Evolutionary conservation across 345 rosid genomes (phyloP), one percentile per base, ranked within the genome.

Genomic region (Zanthoxylum bungeanum): DNA sequence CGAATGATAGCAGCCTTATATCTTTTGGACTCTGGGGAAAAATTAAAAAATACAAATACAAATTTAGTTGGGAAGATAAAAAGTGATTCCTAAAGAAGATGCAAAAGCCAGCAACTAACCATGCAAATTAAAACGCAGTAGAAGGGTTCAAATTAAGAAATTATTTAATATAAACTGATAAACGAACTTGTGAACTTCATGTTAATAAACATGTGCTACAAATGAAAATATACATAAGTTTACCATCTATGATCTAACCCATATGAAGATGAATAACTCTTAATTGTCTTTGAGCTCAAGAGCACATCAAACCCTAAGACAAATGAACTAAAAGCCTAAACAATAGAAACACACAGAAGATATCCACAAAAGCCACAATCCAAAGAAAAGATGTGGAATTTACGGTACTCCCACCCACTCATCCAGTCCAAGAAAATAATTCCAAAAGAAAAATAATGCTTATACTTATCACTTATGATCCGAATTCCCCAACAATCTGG

Each of bases 1-100:
- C 95, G 90, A 67, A 94, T 82, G 74, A 94, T 82, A 74, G 88
- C 97, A 77, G 97, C 97, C 76, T 94, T 94, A 77, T 76, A 89
- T 80, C 70, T 89, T 78, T 88, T 88, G 39, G 88, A 86, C 73
- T 90, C 98, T 92, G 42, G 46, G 25, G 37, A 55, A 64, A 58
- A 73, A 27, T n/a, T n/a, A n/a, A n/a, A n/a, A n/a, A n/a, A n/a
- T n/a, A n/a, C n/a, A n/a, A n/a, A n/a, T n/a, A n/a, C n/a, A n/a
- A n/a, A n/a, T n/a, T n/a, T n/a, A n/a, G n/a, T 37, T 24, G 9
- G 5, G 30, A 66, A 67, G 37, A 57, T 68, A 68, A 60, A n/a
- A 12, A 11, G 19, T n/a, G 58, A 39, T 8, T 9, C 25, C 14
- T 30, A n/a, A 16, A 2, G 19, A 60, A 61, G 44, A 53, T 7